These are phyloP conservation scores for Luzula sylvatica DNA, from an alignment of 176 grass and related monocot species.

Conservation along the genomic window DNA sequence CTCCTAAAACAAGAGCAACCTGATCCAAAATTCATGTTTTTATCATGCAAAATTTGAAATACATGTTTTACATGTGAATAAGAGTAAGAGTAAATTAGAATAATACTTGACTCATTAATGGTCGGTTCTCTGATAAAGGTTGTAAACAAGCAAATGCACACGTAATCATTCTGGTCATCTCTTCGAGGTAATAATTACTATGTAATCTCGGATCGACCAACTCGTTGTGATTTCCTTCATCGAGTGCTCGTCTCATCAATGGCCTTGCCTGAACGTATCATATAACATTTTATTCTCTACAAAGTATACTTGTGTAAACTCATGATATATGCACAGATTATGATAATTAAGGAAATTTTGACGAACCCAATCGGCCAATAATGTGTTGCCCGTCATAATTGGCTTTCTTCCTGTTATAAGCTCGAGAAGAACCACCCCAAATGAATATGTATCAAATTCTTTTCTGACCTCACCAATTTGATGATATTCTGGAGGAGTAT, in stretches of 20 bases:
- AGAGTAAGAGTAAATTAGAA: background rate
- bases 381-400: conserved; percentile 23
- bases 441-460: conserved; percentile 34
- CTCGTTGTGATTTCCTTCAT: conserved; percentile 20
- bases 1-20: too few species aligned
- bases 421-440: conserved; percentile 44
- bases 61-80: background rate
- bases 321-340: too few species aligned
- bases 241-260: conserved; percentile 22
- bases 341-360: too few species aligned
- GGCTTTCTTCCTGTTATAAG: conserved; percentile 38
- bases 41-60: background rate
- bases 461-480: conserved; percentile 38
- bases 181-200: conserved; percentile 17
- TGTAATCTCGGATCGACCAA: conserved; percentile 35
- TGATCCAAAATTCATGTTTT: too few species aligned
- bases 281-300: background rate
- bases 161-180: conserved; percentile 32
- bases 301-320: background rate
- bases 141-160: conserved; percentile 34
- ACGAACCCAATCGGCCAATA: background rate
- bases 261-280: conserved; percentile 26
- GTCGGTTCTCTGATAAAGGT: conserved; percentile 21
- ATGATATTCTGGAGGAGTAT: conserved; percentile 22
- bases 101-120: conserved; percentile 42